Evolutionary conservation across 2,329 filamentous ascomycete genomes (phyloP).

Genomic region (Exophiala sp.): DNA sequence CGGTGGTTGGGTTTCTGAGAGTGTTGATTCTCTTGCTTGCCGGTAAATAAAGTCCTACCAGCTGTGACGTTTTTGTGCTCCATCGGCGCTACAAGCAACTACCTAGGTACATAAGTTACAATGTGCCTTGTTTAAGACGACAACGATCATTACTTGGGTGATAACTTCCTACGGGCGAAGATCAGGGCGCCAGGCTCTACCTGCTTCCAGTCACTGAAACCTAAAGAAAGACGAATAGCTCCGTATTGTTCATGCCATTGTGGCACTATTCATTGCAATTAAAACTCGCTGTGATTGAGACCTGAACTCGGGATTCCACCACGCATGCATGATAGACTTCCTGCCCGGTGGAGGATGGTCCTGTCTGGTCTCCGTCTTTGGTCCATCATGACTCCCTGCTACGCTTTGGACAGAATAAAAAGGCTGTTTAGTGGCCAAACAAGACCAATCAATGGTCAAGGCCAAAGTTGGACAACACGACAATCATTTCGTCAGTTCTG

Average conservation of each 20-base stretch:
- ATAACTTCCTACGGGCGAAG: too few relatives aligned
- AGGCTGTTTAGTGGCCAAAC: slow-evolving; percentile 6
- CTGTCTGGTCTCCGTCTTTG: background rate
- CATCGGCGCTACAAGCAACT: background rate
- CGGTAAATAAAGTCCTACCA: background rate
- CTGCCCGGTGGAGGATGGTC: background rate
- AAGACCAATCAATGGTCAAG: slow-evolving; percentile 22
- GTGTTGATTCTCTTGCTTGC: too few relatives aligned
- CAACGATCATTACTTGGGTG: too few relatives aligned
- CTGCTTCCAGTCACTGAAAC: too few relatives aligned
- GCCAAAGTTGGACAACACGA: slow-evolving; percentile 3
- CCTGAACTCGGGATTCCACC: background rate
- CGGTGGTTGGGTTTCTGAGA: too few relatives aligned
- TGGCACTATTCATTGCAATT: background rate
- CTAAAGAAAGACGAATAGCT: background rate
- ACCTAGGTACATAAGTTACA: too few relatives aligned
- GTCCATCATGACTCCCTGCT: background rate
- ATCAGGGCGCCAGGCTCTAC: too few relatives aligned
- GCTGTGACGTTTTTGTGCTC: background rate
- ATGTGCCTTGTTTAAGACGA: too few relatives aligned
- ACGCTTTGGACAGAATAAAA: slow-evolving; percentile 5
- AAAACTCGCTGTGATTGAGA: background rate
- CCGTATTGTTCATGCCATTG: too few relatives aligned
- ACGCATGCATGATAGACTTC: background rate
- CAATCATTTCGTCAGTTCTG: slow-evolving; percentile 3